Conservation (phyloP, 1,284 basidiomycete genomes). For the Fistulinella cinereoalba region DNA sequence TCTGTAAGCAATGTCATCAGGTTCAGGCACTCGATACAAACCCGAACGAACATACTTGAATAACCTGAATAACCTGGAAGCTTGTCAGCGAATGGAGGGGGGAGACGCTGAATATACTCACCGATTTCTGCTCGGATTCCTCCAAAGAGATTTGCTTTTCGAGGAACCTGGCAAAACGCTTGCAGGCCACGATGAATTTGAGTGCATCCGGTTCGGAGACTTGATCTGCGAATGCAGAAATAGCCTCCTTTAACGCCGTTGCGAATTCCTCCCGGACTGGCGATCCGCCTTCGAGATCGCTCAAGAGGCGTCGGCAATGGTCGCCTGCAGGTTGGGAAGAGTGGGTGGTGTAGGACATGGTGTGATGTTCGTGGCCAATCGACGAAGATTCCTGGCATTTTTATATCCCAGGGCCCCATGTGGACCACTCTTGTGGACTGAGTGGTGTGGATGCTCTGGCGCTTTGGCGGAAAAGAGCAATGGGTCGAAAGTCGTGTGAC, state of each 20-base stretch:
- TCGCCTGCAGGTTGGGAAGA: background rate
- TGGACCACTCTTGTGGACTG: too few relatives aligned
- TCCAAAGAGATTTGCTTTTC: conserved; percentile 1
- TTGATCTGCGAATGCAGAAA: conserved; percentile 14
- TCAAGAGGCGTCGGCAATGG: conserved; percentile 4
- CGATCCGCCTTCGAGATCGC: background rate
- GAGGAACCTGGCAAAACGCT: conserved; percentile 15
- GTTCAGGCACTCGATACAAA: background rate
- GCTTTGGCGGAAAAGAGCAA: too few relatives aligned
- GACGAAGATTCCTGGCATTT: too few relatives aligned
- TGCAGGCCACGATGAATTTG: conserved; percentile 11
- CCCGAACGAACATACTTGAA: conserved; percentile 20
- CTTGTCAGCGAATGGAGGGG: conserved; percentile 4
- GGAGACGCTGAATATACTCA: background rate
- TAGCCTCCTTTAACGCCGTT: conserved; percentile 9
- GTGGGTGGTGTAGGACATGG: conserved; percentile 8
- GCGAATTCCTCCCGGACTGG: conserved; percentile 2
- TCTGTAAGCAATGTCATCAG: conserved; percentile 10
- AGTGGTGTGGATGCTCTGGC: too few relatives aligned
- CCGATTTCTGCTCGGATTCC: conserved; percentile 12
- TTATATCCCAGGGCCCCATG: too few relatives aligned
- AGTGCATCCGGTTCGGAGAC: conserved; percentile 11
- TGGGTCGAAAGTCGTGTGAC: too few relatives aligned
- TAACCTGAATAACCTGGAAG: conserved; percentile 15
- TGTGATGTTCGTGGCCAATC: too few relatives aligned